Conservation (phyloP, 345 rosid species). For the Leavenworthia alabamica region DNA sequence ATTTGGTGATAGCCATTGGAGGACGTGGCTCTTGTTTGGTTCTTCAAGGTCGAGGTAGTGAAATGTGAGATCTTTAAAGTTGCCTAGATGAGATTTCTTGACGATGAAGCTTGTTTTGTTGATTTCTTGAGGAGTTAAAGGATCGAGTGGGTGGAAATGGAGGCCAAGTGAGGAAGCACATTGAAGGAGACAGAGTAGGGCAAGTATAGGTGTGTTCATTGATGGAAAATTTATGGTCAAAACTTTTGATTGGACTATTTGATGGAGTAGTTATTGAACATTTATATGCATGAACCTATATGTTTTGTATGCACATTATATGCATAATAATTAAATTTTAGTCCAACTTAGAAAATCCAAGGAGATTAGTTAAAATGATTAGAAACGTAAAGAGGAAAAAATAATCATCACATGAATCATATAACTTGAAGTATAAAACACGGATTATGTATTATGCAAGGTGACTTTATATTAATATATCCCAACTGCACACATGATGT, state of each 20-base stretch:
- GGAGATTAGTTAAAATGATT: not conserved
- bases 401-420: constrained; percentile 13
- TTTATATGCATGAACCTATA: constrained; percentile 16
- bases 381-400: constrained; percentile 25
- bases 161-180: constrained; percentile 21
- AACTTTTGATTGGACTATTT: not conserved
- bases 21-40: constrained; percentile 57
- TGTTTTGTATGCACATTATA: not conserved
- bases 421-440: constrained; percentile 25
- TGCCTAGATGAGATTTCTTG: constrained; percentile 33
- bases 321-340: not conserved
- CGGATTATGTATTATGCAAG: constrained; percentile 19
- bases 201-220: constrained; percentile 32
- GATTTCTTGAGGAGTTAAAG: constrained; percentile 52
- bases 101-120: constrained; percentile 41
- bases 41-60: constrained; percentile 68
- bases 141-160: constrained; percentile 60
- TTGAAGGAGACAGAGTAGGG: constrained; percentile 33
- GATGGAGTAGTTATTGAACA: constrained; percentile 13
- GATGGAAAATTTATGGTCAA: constrained; percentile 8
- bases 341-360: not conserved
- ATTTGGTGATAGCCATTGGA: constrained; percentile 38
- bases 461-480: not conserved
- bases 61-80: constrained; percentile 43
- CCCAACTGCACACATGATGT: constrained; percentile 14